These are phyloP conservation scores for Fusarium pseudoanthophilum DNA, from an alignment of 2,329 filamentous ascomycete species.

Conservation along the genomic window DNA sequence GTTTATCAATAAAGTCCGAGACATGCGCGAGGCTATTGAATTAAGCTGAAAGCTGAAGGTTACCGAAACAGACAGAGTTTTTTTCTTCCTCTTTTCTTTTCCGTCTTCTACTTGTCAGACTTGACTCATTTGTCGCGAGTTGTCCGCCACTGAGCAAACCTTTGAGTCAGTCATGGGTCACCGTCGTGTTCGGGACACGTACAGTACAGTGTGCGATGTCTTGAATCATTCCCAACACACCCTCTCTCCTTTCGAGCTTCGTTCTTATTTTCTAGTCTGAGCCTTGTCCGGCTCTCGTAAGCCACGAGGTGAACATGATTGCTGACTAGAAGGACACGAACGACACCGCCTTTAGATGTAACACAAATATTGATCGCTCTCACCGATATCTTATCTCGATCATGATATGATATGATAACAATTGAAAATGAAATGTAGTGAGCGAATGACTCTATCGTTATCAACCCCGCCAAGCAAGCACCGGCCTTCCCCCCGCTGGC, in stretches of 20 bases:
- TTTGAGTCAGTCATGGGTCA: slow-evolving; percentile 30
- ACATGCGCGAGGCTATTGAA: slow-evolving; percentile 2
- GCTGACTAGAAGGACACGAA: slow-evolving; percentile 1
- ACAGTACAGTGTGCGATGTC: slow-evolving; percentile 27
- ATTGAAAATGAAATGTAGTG: neutral
- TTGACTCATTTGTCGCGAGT: slow-evolving; percentile 17
- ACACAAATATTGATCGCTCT: neutral
- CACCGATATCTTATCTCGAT: slow-evolving; percentile 24
- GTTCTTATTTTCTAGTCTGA: slow-evolving; percentile 1
- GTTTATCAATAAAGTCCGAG: neutral
- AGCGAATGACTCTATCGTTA: slow-evolving; percentile 11
- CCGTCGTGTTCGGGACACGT: neutral
- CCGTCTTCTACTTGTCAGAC: neutral
- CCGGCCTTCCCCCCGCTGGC: slow-evolving; percentile 17
- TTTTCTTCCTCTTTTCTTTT: neutral
- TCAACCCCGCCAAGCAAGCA: slow-evolving; percentile 20
- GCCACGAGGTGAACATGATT: slow-evolving; percentile 6
- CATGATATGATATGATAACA: neutral
- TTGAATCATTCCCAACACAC: slow-evolving; percentile 2
- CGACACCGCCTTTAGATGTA: slow-evolving; percentile 25
- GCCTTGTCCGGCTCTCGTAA: slow-evolving; percentile 31
- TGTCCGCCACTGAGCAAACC: slow-evolving; percentile 33
- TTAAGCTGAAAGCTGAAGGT: neutral
- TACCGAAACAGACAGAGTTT: slow-evolving; percentile 10
- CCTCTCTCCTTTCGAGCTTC: neutral